Conservation (phyloP, 1,139 yeast species). For the Taiozyma sp. region DNA sequence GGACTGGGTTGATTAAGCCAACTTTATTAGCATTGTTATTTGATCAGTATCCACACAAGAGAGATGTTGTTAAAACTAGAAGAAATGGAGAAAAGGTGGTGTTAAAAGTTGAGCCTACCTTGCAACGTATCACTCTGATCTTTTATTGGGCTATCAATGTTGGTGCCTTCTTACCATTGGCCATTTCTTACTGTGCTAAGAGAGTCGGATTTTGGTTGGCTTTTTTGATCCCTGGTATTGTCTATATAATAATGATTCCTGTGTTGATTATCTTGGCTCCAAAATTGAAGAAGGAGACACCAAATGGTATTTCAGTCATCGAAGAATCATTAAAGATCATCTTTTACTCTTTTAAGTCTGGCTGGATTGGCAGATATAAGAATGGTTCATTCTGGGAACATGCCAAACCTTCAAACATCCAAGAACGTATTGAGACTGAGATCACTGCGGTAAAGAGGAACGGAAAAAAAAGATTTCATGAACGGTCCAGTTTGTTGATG, state of each 20-base stretch:
- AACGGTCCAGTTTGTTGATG: constrained; percentile 53
- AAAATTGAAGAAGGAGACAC: constrained; percentile 31
- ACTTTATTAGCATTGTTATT: constrained; percentile 76
- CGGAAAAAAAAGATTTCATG: constrained; percentile 15
- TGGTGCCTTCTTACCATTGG: constrained; percentile 74
- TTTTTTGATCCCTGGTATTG: constrained; percentile 49
- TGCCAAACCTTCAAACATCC: constrained; percentile 45
- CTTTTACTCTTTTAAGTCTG: constrained; percentile 33
- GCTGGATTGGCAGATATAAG: constrained; percentile 35
- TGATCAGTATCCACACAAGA: constrained; percentile 58
- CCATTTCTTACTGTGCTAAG: constrained; percentile 69
- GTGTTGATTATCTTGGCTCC: constrained; percentile 36
- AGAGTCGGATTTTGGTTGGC: constrained; percentile 76
- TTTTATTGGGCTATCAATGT: constrained; percentile 79
- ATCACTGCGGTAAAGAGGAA: not conserved
- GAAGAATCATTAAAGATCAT: constrained; percentile 38
- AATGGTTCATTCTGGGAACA: constrained; percentile 43
- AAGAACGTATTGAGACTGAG: not conserved
- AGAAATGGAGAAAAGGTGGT: constrained; percentile 63
- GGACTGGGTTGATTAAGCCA: constrained; percentile 80
- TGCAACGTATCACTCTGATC: constrained; percentile 68
- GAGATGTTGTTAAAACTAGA: constrained; percentile 52
- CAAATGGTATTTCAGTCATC: constrained; percentile 45
- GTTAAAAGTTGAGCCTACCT: constrained; percentile 63
- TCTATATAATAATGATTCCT: constrained; percentile 44